Evolutionary conservation across 202 grass and related monocot species (phyloP).

Genomic region (Panicum virgatum): DNA sequence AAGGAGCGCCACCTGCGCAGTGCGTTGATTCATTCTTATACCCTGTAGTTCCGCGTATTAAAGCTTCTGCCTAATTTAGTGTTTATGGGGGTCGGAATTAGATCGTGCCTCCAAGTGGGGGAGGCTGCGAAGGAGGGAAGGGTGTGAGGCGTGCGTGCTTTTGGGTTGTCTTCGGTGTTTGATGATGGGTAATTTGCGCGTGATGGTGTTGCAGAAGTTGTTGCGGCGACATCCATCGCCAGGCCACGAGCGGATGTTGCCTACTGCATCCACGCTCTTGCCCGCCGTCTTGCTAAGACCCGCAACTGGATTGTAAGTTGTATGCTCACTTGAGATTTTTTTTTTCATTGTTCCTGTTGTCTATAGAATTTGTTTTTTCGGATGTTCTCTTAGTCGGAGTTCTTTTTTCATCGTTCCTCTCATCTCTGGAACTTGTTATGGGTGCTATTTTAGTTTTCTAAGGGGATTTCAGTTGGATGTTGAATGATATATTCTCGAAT

Average conservation of each 20-base stretch:
- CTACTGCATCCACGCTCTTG: slow-evolving; percentile 93
- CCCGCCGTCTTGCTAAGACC: slow-evolving; percentile 84
- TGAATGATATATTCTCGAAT: neutral
- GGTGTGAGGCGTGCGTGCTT: neutral
- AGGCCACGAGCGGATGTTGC: slow-evolving; percentile 84
- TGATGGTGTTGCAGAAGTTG: slow-evolving; percentile 68
- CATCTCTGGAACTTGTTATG: too few relatives aligned
- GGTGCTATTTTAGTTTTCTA: too few relatives aligned
- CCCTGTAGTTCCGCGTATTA: slow-evolving; percentile 23
- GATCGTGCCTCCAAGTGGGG: slow-evolving; percentile 38
- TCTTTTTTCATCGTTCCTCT: neutral
- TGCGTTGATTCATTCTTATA: slow-evolving; percentile 48
- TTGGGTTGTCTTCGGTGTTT: neutral
- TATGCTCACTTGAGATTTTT: neutral
- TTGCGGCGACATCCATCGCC: slow-evolving; percentile 76
- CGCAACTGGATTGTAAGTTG: slow-evolving; percentile 90
- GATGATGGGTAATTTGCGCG: slow-evolving; percentile 26
- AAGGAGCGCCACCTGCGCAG: slow-evolving; percentile 96
- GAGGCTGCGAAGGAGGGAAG: neutral
- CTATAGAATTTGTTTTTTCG: neutral
- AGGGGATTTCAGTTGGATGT: neutral
- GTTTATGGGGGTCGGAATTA: slow-evolving; percentile 28
- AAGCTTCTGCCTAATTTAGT: slow-evolving; percentile 42
- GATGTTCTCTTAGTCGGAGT: neutral
- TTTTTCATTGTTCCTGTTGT: neutral